Percentiles rank a stretch among this genome's conserved stretches.
These are phyloP conservation scores for Puccinia novopanici DNA, from an alignment of 1,284 basidiomycete genomes.

Conservation along the genomic window DNA sequence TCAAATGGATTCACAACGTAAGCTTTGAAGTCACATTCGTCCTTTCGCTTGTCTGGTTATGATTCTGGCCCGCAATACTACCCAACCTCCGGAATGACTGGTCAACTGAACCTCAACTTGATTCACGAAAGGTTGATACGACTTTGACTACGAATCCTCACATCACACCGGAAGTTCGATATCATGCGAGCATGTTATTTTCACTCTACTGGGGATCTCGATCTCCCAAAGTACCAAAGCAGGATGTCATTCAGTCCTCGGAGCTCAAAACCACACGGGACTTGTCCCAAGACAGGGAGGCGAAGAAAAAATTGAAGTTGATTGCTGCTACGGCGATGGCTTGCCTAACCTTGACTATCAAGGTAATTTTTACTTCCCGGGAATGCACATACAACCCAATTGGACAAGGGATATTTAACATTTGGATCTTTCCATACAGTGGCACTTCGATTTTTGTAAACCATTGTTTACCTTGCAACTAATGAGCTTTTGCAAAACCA, in stretches of 20 bases:
- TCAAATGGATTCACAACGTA: constrained; percentile 46
- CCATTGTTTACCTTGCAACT: constrained; percentile 47
- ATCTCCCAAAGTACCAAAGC: constrained; percentile 9
- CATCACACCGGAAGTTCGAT: constrained; percentile 37
- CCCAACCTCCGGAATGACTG: neutral
- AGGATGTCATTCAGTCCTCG: neutral
- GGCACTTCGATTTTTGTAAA: constrained; percentile 50
- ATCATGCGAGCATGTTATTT: constrained; percentile 41
- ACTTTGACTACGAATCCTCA: constrained; percentile 38
- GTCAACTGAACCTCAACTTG: neutral
- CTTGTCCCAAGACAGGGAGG: constrained; percentile 10
- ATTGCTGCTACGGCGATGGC: constrained; percentile 50
- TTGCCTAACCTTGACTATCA: constrained; percentile 39
- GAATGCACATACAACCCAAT: neutral
- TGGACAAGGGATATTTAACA: neutral
- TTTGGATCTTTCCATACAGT: neutral
- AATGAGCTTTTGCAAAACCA: constrained; percentile 37
- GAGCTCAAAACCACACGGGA: neutral
- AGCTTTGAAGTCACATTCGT: neutral
- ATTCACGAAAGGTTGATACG: constrained; percentile 30
- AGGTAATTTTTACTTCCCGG: neutral
- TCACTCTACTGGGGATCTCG: constrained; percentile 47
- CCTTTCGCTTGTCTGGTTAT: neutral
- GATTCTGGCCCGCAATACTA: neutral
- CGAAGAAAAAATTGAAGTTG: constrained; percentile 34